Evolutionary conservation across 345 rosid species (phyloP), one percentile per base, ranked within the genome.

Genomic region (Dipteronia sinensis): DNA sequence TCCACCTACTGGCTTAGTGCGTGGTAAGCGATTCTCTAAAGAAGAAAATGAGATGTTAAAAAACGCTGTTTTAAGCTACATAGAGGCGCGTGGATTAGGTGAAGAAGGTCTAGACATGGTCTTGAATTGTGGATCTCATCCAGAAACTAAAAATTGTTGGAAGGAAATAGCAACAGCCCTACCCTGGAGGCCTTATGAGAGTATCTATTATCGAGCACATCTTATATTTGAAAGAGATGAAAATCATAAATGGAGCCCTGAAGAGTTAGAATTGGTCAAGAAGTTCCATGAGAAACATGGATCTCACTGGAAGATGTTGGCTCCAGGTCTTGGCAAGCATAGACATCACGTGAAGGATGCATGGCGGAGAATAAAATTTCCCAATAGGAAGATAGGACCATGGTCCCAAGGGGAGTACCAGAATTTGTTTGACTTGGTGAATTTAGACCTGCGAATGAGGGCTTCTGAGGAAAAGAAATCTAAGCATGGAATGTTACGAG

Each of bases 341-440:
- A 85, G 97, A 78, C 10, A 75, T 73, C 98, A 92, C 78, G 94
- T 95, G 31, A 93, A 90, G 87, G 94, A 93, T 74, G 71, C 92
- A 15, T 92, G 92, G 90, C 85, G 93, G 25, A 89, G 94, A 80
- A 65, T 77, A 66, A 89, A 82, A 83, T 31, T 92, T 78, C 3
- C 76, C 2, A 72, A 78, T 27, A 40, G 1, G 72, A 91, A 86
- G 1, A 88, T 55, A 71, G 97, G 97, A 11, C 11, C 34, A 2
- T 93, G 97, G 98, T 79, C 85, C 65, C 94, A 88, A 67, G 89
- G 86, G 0, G 98, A 93, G 89, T 90, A 89, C 77, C 93, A 92
- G 83, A 38, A 2, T 16, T 84, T 93, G 16, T 93, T 89, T 77
- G 95, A 92, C 77, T 82, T 86, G 8, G 95, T 93, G 42, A 95